Evolutionary conservation across 495 filamentous ascomycete species (phyloP).

Genomic region (Neurospora sp.): DNA sequence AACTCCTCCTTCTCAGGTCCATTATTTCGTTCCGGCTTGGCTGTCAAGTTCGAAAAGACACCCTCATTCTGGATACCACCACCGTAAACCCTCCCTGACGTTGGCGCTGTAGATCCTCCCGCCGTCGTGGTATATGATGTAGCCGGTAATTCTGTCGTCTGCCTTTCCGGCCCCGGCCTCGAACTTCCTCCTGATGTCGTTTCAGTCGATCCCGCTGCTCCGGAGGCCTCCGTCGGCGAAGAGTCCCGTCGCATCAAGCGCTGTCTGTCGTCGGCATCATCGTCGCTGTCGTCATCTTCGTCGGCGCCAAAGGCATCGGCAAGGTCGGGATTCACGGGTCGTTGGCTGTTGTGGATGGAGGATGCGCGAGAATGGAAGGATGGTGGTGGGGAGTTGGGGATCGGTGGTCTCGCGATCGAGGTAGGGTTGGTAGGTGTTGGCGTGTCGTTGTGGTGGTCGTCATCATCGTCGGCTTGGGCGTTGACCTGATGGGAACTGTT

Average conservation of each 20-base stretch:
- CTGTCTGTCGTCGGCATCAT: conserved; percentile 74
- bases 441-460: conserved; percentile 9
- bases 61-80: conserved; percentile 70
- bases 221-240: conserved; percentile 18
- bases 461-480: conserved; percentile 36
- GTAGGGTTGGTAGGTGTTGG: conserved; percentile 20
- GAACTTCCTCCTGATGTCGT: conserved; percentile 1
- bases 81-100: conserved; percentile 42
- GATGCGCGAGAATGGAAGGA: conserved; percentile 84
- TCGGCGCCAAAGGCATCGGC: conserved; percentile 84
- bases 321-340: conserved; percentile 56
- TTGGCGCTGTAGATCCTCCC: conserved; percentile 15
- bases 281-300: conserved; percentile 58
- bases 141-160: conserved; percentile 15
- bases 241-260: conserved; percentile 68
- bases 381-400: conserved; percentile 80
- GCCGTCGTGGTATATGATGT: conserved; percentile 14
- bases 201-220: conserved; percentile 4
- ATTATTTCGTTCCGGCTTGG: conserved; percentile 80
- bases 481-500: conserved; percentile 26
- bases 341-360: conserved; percentile 51
- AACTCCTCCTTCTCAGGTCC: conserved; percentile 66
- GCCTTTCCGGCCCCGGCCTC: conserved; percentile 6
- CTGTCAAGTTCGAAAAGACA: conserved; percentile 89
- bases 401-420: conserved; percentile 25